phyloP scores from a whole-genome alignment of 2,329 filamentous ascomycete genomes.

The Aspergillus tamarii region DNA sequence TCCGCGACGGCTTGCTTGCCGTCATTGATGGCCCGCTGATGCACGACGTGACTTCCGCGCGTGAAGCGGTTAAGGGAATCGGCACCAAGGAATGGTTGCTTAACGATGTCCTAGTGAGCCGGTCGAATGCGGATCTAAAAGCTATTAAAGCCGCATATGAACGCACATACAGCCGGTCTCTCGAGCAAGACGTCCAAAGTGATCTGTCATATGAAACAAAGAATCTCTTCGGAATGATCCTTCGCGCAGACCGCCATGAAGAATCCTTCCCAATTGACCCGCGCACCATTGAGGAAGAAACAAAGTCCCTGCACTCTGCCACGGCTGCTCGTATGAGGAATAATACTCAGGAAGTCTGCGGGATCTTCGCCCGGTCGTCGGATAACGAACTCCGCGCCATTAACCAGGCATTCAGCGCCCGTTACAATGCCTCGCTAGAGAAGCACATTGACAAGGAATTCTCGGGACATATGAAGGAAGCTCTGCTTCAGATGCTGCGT shows the following conservation, averaged over 20 bases:
- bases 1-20: slow-evolving; percentile 74
- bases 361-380: slow-evolving; percentile 74
- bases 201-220: slow-evolving; percentile 88
- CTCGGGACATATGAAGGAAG: slow-evolving; percentile 88
- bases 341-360: slow-evolving; percentile 62
- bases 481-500: slow-evolving; percentile 77
- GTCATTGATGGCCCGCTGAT: slow-evolving; percentile 77
- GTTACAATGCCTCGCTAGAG: slow-evolving; percentile 71
- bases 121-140: slow-evolving; percentile 83
- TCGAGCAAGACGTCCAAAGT: slow-evolving; percentile 73
- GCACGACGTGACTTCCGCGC: slow-evolving; percentile 72
- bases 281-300: slow-evolving; percentile 74
- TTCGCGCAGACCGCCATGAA: slow-evolving; percentile 74
- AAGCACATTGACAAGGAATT: slow-evolving; percentile 80
- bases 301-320: slow-evolving; percentile 74
- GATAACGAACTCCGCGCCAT: slow-evolving; percentile 86
- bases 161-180: slow-evolving; percentile 63
- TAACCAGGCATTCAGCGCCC: slow-evolving; percentile 70
- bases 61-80: slow-evolving; percentile 72
- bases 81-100: slow-evolving; percentile 87
- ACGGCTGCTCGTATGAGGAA: slow-evolving; percentile 68
- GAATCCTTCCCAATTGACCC: slow-evolving; percentile 75
- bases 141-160: slow-evolving; percentile 84
- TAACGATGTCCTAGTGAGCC: slow-evolving; percentile 81
- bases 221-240: slow-evolving; percentile 79